Conservation (phyloP, 768 basidiomycete genomes). For the Rickenella mellea region DNA sequence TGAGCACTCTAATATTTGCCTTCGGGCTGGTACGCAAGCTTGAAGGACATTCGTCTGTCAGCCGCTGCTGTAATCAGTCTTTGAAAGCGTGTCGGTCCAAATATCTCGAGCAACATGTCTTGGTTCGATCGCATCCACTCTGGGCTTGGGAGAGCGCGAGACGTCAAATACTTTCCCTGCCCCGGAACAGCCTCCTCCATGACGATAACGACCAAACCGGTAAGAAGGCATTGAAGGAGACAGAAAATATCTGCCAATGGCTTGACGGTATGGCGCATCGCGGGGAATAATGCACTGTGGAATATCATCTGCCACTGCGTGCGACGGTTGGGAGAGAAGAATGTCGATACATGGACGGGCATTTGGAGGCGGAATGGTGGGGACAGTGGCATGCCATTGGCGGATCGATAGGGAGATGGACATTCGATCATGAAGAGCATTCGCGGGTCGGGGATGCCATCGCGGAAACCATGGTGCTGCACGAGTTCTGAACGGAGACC, state of each 20-base stretch:
- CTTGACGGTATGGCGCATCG: slow-evolving; percentile 54
- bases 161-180: slow-evolving; percentile 69
- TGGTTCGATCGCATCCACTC: slow-evolving; percentile 72
- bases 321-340: slow-evolving; percentile 77
- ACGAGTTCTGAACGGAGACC: slow-evolving; percentile 54
- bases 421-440: slow-evolving; percentile 77
- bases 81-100: slow-evolving; percentile 64
- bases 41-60: slow-evolving; percentile 61
- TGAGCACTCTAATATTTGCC: no score
- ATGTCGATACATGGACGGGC: slow-evolving; percentile 71
- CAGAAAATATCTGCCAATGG: slow-evolving; percentile 64
- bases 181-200: slow-evolving; percentile 64
- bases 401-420: slow-evolving; percentile 69
- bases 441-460: slow-evolving; percentile 50
- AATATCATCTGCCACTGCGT: slow-evolving; percentile 91
- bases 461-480: slow-evolving; percentile 62
- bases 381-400: slow-evolving; percentile 65
- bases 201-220: slow-evolving; percentile 60
- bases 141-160: slow-evolving; percentile 69
- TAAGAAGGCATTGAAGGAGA: slow-evolving; percentile 64
- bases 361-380: slow-evolving; percentile 66
- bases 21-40: no score
- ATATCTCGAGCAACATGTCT: slow-evolving; percentile 56
- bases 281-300: slow-evolving; percentile 67
- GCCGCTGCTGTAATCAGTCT: slow-evolving; percentile 64